Conservation (phyloP, 192 early-diverging fungal genomes). For the Coemansia sp. region DNA sequence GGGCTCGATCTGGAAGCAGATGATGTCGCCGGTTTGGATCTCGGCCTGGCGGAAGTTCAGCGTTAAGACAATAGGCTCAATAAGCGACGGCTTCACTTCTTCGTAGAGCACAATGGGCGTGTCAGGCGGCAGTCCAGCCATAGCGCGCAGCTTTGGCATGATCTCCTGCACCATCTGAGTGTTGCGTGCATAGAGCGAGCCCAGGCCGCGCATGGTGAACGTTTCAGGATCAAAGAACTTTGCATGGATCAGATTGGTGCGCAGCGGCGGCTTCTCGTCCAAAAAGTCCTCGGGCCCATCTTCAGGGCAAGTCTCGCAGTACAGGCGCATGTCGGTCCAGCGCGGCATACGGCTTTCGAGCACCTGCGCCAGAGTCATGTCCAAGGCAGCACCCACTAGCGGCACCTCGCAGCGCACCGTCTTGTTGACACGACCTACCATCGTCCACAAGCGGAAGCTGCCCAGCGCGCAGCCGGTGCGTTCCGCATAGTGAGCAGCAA, state of each 20-base stretch:
- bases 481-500: conserved; percentile 55
- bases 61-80: conserved; percentile 70
- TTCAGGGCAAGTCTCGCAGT: conserved; percentile 40
- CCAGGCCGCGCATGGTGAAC: conserved; percentile 60
- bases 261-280: conserved; percentile 2
- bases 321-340: conserved; percentile 53
- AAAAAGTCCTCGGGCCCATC: conserved; percentile 19
- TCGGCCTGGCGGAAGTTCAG: conserved; percentile 71
- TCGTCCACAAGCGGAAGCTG: conserved; percentile 77
- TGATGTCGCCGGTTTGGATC: conserved; percentile 92
- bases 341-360: conserved; percentile 29
- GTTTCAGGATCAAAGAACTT: conserved; percentile 77
- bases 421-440: conserved; percentile 88
- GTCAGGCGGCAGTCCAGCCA: conserved; percentile 56
- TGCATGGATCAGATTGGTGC: conserved; percentile 68
- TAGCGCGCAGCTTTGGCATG: conserved; percentile 55
- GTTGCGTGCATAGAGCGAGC: conserved; percentile 55
- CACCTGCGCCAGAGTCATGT: conserved; percentile 37
- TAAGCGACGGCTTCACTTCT: conserved; percentile 93
- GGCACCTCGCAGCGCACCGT: conserved; percentile 83
- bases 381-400: conserved; percentile 15
- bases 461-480: conserved; percentile 48
- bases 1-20: conserved; percentile 67
- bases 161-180: conserved; percentile 61
- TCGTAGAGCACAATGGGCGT: conserved; percentile 68